Base-by-base conservation (phyloP, 805 yeast genomes). In the Vanderwaltozyma yarrowii region DNA sequence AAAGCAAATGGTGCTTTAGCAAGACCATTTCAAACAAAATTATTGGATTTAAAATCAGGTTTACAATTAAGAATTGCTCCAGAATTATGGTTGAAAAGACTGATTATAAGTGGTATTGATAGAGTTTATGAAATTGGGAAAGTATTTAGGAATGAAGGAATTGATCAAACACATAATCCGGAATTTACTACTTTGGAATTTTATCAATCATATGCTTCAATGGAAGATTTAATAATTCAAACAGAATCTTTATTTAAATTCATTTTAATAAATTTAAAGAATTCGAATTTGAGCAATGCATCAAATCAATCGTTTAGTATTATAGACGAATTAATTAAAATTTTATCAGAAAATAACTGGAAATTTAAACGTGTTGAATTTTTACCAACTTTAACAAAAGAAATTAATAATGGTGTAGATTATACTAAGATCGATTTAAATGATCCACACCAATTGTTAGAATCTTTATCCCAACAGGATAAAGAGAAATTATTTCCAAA, bases 1-100 rank as follows among this genome's bases (percentile, higher is more conserved):
- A 76, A 78, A 2, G 74, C 87, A 0, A 83, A 86, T 14, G 98
- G 98, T 2, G 98, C 99, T 5, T 77, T 78, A 49, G 97, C 98
- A 0, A 71, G 72, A n/a, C 95, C 97, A 0, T 92, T 92, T 49
- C 52, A 51, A 1, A 86, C 96, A 0, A 37, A 45, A 2, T 58
- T 70, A 30, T 56, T 59, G 30, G 16, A 33, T 14, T 26, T 11
- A 2, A 13, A 43, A 43, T 2, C 43, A 44, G 2, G 64, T 11
- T 59, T 86, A 8, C 78, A 74, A 38, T 58, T 92, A 32, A 64
- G 98, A 31, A 89, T 92, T 2, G 96, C 98, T 0, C 98, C 98
- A 0, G 98, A 89, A 52, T 62, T 92, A 28, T 92, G 96, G 96
- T 69, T 92, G 39, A 92, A 92, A 54, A 72, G 82, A 45, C 61